Conservation (phyloP, 495 filamentous ascomycete genomes). For the Aspergillus hancockii region DNA sequence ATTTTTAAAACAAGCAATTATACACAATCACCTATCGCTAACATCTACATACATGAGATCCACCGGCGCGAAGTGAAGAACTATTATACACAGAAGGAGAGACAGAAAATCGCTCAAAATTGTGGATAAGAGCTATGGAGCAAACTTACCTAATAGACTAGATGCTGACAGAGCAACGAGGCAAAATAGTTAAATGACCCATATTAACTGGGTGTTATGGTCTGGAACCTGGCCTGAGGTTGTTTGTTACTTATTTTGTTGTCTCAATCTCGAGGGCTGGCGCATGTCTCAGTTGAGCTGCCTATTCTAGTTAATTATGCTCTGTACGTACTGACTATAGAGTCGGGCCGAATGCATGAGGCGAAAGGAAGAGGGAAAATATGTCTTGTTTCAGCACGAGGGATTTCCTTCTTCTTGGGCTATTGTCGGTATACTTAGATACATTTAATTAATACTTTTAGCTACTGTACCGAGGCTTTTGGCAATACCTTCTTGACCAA, state of each 20-base stretch:
- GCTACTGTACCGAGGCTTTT: too few species aligned
- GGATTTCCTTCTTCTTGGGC: too few species aligned
- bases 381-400: too few species aligned
- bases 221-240: background rate
- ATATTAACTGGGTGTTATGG: background rate
- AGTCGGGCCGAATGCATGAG: background rate
- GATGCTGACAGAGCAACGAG: background rate
- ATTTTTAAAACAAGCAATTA: background rate
- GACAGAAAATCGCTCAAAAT: constrained; percentile 6
- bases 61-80: background rate
- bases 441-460: too few species aligned
- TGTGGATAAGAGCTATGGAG: background rate
- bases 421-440: too few species aligned
- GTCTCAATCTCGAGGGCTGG: background rate
- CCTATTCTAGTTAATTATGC: background rate
- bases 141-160: background rate
- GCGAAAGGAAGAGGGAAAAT: too few species aligned
- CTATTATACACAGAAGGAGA: background rate
- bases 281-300: background rate
- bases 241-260: background rate
- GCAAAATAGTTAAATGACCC: background rate
- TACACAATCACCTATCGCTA: background rate
- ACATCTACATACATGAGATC: background rate
- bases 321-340: background rate
- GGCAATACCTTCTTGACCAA: too few species aligned